phyloP scores from a whole-genome alignment of 2,329 filamentous ascomycete genomes.

The Pseudomassariella vexata region DNA sequence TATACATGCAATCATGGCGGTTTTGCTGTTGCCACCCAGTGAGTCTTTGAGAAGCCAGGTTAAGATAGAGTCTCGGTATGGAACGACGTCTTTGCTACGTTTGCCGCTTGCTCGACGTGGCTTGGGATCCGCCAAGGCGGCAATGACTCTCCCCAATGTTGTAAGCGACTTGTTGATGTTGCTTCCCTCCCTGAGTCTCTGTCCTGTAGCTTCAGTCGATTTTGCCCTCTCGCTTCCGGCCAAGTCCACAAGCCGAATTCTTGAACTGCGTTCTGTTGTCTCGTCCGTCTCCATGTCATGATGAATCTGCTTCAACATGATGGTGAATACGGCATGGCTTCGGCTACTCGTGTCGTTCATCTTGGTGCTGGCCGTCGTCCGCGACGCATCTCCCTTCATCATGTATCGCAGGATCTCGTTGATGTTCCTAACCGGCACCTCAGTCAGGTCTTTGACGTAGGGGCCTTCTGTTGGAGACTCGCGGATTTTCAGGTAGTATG shows the following conservation, averaged over 20 bases:
- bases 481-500: conserved; percentile 93
- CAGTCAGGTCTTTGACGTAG: conserved; percentile 93
- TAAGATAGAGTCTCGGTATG: conserved; percentile 83
- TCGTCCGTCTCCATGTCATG: conserved; percentile 97
- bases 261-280: conserved; percentile 88
- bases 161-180: conserved; percentile 99
- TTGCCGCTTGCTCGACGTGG: conserved; percentile 47
- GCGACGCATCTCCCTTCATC: conserved; percentile 80
- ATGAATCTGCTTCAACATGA: conserved; percentile 96
- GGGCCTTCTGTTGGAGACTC: conserved; percentile 93
- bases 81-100: conserved; percentile 59
- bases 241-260: conserved; percentile 90
- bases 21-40: conserved; percentile 93
- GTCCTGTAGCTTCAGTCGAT: conserved; percentile 88
- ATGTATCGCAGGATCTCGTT: conserved; percentile 85
- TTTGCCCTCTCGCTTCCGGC: conserved; percentile 94
- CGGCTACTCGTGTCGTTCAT: conserved; percentile 99
- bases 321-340: conserved; percentile 95
- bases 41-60: conserved; percentile 92
- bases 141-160: conserved; percentile 91
- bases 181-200: conserved; percentile 84
- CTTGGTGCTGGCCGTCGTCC: conserved; percentile 89
- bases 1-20: conserved; percentile 98
- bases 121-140: conserved; percentile 73
- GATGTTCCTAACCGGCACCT: conserved; percentile 84